Base-by-base conservation (phyloP, 305 asterid species). In the Ilex paraguariensis region DNA sequence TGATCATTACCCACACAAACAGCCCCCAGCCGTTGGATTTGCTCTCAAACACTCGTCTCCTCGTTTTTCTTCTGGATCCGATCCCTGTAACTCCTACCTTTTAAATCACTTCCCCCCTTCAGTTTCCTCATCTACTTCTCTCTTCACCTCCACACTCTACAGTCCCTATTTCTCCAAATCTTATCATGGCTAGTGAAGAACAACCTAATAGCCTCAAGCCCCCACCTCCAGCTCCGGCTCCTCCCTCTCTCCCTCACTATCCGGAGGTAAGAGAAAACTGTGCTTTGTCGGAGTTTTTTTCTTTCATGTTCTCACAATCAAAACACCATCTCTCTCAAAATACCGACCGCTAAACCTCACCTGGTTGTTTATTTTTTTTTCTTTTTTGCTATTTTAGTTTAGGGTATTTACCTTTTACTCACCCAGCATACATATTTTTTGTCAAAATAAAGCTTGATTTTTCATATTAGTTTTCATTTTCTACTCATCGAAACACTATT, bases 181-280 rank as follows among this genome's bases (percentile, higher is more conserved):
- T 14, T 10, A 48, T 5, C 49, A 88, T 88, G 96, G 84, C 87
- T 51, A 61, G 65, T 55, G 82, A 78, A 66, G 86, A 79, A 30
- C 28, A 52, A 52, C 56, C 44, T 40, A 36, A 21, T 56, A 50
- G 67, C 62, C 53, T 62, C 54, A 10, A 14, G 7, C 14, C 9
- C 13, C 54, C 17, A 10, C 3, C n/a, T 50, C 50, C 13, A 49
- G 11, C 53, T 16, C 6, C 56, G n/a, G 56, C 56, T 52, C 9
- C 56, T n/a, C 11, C 56, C 31, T 0, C 56, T 52, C 56, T 84
- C 49, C 95, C 92, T 12, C 81, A 59, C 11, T 87, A 87, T 40
- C 92, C 85, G 3, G 90, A 84, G 86, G 95, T 87, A 74, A 15
- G 54, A 7, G 5, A 13, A 13, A 7, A 7, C n/a, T 10, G 32